Percentiles rank a stretch among this genome's conserved stretches.
Evolutionary conservation across 257 asterid species (phyloP).

Genomic region (Asclepias syriaca): DNA sequence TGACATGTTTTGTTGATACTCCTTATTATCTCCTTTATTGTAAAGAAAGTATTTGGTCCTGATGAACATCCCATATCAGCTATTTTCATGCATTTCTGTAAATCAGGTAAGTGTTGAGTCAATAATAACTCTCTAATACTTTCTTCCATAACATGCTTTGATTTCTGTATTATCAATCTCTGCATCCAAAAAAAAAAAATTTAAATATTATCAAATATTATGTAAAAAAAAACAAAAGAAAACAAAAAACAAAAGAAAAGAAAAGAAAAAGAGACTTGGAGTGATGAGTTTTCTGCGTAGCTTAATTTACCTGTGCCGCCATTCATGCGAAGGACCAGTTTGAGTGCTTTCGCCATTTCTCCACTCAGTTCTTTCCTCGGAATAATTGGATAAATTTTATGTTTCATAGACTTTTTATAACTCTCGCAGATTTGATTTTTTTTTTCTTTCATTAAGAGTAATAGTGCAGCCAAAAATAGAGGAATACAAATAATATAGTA

Average conservation of each 20-base stretch:
- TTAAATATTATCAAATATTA: too few relatives aligned
- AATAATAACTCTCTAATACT: constrained; percentile 1
- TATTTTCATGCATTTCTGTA: neutral
- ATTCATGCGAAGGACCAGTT: constrained; percentile 8
- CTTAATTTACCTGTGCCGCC: constrained; percentile 8
- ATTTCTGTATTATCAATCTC: constrained; percentile 1
- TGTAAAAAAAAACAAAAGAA: too few relatives aligned
- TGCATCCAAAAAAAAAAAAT: neutral
- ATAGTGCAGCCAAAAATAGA: too few relatives aligned
- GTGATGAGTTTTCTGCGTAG: constrained; percentile 16
- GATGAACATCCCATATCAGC: constrained; percentile 24
- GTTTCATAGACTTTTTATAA: too few relatives aligned
- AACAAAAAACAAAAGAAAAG: too few relatives aligned
- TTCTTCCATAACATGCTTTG: neutral
- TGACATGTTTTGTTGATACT: neutral
- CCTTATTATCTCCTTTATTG: neutral
- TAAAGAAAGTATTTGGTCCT: constrained; percentile 18
- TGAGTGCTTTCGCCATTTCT: too few relatives aligned
- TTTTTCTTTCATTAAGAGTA: too few relatives aligned
- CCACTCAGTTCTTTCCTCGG: too few relatives aligned
- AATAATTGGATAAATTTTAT: too few relatives aligned
- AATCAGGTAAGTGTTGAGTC: too few relatives aligned
- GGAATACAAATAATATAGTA: too few relatives aligned
- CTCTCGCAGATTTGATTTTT: too few relatives aligned
- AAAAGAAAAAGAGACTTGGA: constrained; percentile 1